phyloP scores from a whole-genome alignment of 2,329 filamentous ascomycete genomes.

The Ophiocordyceps camponoti-leonardi region DNA sequence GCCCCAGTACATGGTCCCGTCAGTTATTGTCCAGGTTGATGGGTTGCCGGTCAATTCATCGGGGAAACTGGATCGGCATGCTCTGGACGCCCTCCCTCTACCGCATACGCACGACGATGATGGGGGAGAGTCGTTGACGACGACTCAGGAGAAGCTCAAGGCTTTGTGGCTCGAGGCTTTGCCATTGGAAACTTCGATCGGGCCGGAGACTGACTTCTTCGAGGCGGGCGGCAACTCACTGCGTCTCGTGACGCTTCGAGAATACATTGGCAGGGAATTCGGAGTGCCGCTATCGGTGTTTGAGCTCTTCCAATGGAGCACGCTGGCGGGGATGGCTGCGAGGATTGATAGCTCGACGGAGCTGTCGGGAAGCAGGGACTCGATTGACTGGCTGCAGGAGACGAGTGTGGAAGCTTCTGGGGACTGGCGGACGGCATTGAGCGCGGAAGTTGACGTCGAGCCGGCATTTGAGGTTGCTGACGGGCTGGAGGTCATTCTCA shows the following conservation, averaged over 20 bases:
- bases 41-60: conserved; percentile 12
- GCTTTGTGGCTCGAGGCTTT: conserved; percentile 2
- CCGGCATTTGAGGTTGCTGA: background rate
- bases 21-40: conserved; percentile 9
- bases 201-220: conserved; percentile 20
- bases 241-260: conserved; percentile 19
- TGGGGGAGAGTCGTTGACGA: conserved; percentile 3
- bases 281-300: conserved; percentile 11
- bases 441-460: background rate
- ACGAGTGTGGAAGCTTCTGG: conserved; percentile 1
- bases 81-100: conserved; percentile 9
- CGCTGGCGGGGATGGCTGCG: conserved; percentile 20
- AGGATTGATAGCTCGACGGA: conserved; percentile 6
- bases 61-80: conserved; percentile 15
- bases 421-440: background rate
- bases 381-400: conserved; percentile 12
- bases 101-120: conserved; percentile 2
- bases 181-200: conserved; percentile 2
- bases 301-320: conserved; percentile 19
- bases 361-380: conserved; percentile 1
- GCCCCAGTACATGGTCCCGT: conserved; percentile 18
- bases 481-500: conserved; percentile 1
- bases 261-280: conserved; percentile 14
- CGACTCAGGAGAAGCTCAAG: conserved; percentile 5
- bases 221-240: conserved; percentile 22